Evolutionary conservation across 495 filamentous ascomycete genomes (phyloP).

Genomic region (Clohesyomyces aquaticus): DNA sequence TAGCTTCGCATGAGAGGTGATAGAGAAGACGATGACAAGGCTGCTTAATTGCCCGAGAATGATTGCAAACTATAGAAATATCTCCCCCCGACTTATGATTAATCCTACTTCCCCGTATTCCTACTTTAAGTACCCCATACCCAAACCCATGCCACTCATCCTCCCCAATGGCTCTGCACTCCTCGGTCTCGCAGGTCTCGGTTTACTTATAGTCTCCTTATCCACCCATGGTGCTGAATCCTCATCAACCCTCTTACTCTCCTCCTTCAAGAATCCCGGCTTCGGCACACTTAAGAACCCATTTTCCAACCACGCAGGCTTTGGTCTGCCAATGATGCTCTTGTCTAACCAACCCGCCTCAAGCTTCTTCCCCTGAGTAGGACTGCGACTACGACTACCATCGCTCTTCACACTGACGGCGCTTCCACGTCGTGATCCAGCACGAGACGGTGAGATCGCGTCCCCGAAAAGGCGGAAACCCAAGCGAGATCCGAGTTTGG

Average conservation of each 20-base stretch:
- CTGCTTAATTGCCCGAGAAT: background rate
- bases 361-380: conserved; percentile 11
- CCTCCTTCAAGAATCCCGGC: conserved; percentile 18
- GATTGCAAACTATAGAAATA: background rate
- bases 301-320: conserved; percentile 27
- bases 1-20: too few species aligned
- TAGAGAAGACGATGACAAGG: too few species aligned
- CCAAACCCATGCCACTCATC: conserved; percentile 37
- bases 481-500: conserved; percentile 31
- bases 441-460: background rate
- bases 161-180: conserved; percentile 35
- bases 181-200: conserved; percentile 25
- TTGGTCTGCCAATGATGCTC: conserved; percentile 20
- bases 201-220: conserved; percentile 15
- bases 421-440: conserved; percentile 3
- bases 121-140: conserved; percentile 36
- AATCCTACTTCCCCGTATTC: too few species aligned
- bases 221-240: conserved; percentile 17
- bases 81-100: background rate
- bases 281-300: conserved; percentile 28
- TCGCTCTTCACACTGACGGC: conserved; percentile 1
- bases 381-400: background rate
- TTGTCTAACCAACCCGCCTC: conserved; percentile 22
- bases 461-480: conserved; percentile 27
- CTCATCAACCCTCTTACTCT: conserved; percentile 15